A percentile compares a stretch with the other conserved stretches of the same genome.
phyloP scores from a whole-genome alignment of 2,329 filamentous ascomycete species.

The Trichoderma guizhouense region DNA sequence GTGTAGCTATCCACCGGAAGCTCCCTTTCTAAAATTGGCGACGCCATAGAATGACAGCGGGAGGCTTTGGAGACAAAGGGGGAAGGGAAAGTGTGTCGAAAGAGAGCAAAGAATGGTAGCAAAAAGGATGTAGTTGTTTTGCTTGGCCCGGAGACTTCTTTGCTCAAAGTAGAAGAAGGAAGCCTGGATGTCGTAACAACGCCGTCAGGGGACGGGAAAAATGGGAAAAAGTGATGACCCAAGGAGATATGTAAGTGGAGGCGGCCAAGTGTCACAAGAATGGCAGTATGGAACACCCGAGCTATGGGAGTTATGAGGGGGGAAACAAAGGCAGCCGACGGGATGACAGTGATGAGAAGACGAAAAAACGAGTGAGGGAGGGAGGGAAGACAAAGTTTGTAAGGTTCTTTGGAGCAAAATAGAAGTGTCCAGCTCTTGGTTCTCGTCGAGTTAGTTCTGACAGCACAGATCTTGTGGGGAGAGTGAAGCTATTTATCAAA shows the following conservation, averaged over 20 bases:
- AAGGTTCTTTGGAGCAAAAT: neutral
- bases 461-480: neutral
- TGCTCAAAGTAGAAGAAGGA: neutral
- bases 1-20: constrained; percentile 33
- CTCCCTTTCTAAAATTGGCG: constrained; percentile 29
- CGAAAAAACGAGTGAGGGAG: neutral
- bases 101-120: neutral
- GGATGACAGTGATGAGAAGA: constrained; percentile 15
- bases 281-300: constrained; percentile 19
- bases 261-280: constrained; percentile 20
- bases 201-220: constrained; percentile 1
- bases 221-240: constrained; percentile 7
- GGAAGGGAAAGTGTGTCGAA: neutral
- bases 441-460: neutral
- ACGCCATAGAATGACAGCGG: constrained; percentile 25
- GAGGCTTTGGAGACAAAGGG: neutral
- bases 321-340: constrained; percentile 10
- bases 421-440: neutral
- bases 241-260: constrained; percentile 20
- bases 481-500: neutral
- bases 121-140: neutral
- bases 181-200: constrained; percentile 14
- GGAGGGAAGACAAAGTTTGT: neutral
- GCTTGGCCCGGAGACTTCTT: neutral
- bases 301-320: constrained; percentile 1